Percentiles rank a stretch among this genome's conserved stretches.
Evolutionary conservation across 371 early-diverging fungal species (phyloP).

Genomic region (Circinella minor): DNA sequence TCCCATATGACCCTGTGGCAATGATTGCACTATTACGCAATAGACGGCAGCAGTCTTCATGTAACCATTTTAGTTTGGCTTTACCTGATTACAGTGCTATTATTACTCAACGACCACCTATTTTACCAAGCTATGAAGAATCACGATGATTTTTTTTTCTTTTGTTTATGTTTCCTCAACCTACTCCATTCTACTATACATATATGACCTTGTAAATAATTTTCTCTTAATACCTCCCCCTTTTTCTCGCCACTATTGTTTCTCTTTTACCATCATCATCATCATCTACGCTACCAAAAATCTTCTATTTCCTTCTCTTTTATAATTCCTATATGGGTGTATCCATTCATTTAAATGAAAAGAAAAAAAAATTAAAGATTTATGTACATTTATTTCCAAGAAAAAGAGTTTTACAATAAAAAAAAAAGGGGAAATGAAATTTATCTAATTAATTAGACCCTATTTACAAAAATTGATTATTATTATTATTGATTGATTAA

Average conservation of each 20-base stretch:
- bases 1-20: conserved; percentile 41
- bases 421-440: no score
- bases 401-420: no score
- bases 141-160: neutral
- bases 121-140: conserved; percentile 5
- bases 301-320: no score
- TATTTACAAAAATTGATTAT: neutral
- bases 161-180: neutral
- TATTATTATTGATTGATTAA: neutral
- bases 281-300: no score
- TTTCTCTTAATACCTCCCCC: no score
- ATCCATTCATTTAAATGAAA: no score
- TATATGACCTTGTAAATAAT: neutral
- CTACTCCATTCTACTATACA: neutral
- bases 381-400: no score
- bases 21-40: conserved; percentile 18
- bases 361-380: no score
- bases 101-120: neutral
- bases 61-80: neutral
- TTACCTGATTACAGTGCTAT: neutral
- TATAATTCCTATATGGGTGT: no score
- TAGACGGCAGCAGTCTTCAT: neutral
- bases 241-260: no score
- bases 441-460: no score
- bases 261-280: no score